phyloP scores from a whole-genome alignment of 164 flowering plant genomes.

The Brasenia schreberi region DNA sequence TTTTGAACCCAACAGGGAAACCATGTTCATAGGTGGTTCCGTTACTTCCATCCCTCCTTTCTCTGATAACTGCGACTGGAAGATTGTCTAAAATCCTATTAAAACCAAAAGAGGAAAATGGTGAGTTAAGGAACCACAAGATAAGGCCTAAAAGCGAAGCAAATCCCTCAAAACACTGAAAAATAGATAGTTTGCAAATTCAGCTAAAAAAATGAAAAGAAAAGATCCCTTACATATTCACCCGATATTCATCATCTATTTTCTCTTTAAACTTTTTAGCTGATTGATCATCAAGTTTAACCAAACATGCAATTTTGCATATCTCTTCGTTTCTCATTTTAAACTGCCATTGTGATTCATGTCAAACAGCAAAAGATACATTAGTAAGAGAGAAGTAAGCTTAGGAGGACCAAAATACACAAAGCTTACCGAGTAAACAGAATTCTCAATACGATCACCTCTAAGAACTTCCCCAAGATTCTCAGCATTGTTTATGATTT shows the following conservation, averaged over 20 bases:
- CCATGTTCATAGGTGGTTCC: not conserved
- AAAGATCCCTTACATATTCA: not conserved
- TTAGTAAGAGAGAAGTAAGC: not conserved
- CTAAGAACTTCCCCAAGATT: slow-evolving; percentile 61
- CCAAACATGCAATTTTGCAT: not conserved
- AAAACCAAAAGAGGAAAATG: not conserved
- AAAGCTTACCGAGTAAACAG: not conserved
- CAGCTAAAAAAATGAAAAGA: not conserved
- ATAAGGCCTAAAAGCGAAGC: not conserved
- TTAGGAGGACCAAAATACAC: not conserved
- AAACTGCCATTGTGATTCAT: not conserved
- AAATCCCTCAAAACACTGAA: not conserved
- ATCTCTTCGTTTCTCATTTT: not conserved
- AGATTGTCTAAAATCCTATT: not conserved
- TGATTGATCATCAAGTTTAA: not conserved
- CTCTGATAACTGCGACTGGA: not conserved
- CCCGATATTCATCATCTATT: not conserved
- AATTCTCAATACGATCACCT: slow-evolving; percentile 49
- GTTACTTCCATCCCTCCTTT: not conserved
- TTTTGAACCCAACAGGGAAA: not conserved
- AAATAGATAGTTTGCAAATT: not conserved
- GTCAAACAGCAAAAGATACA: not conserved
- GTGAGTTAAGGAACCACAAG: not conserved
- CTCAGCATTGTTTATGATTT: not conserved
- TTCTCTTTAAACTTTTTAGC: not conserved